Conservation (phyloP, 2,329 filamentous ascomycete genomes). For the Penicillium sp. region DNA sequence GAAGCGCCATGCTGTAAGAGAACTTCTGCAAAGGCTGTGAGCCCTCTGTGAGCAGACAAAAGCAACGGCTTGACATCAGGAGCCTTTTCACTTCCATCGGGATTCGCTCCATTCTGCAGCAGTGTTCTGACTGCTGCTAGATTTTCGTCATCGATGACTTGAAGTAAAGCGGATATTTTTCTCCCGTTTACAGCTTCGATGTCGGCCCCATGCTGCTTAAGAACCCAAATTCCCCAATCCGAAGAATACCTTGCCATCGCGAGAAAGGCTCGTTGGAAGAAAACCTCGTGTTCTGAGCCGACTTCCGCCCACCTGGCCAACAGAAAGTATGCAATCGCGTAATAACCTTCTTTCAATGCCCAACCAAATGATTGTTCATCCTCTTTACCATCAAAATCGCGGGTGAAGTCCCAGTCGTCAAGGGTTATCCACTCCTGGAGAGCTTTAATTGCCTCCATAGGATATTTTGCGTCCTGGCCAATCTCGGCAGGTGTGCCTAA, state of each 20-base stretch:
- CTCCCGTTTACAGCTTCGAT: slow-evolving; percentile 16
- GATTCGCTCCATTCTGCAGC: slow-evolving; percentile 25
- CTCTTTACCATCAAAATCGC: neutral
- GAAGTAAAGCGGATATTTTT: slow-evolving; percentile 18
- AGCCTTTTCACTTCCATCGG: slow-evolving; percentile 10
- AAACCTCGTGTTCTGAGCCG: slow-evolving; percentile 1
- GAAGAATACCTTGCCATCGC: slow-evolving; percentile 18
- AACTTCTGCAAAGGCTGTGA: slow-evolving; percentile 8
- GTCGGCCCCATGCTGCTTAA: slow-evolving; percentile 19
- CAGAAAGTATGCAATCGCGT: slow-evolving; percentile 24
- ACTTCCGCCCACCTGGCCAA: slow-evolving; percentile 21
- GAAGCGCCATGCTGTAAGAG: slow-evolving; percentile 12
- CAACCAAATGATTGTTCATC: slow-evolving; percentile 17
- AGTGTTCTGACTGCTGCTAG: slow-evolving; percentile 12
- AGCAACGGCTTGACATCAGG: slow-evolving; percentile 12
- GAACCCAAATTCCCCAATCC: slow-evolving; percentile 14
- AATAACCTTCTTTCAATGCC: slow-evolving; percentile 10
- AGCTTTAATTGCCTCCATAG: neutral
- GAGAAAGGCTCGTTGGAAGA: slow-evolving; percentile 12
- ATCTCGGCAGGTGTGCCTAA: neutral
- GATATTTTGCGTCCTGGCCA: neutral
- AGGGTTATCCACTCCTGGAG: slow-evolving; percentile 24
- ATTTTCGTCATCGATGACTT: slow-evolving; percentile 4
- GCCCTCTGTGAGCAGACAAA: slow-evolving; percentile 14
- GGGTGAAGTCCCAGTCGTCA: slow-evolving; percentile 7